Base-by-base conservation (phyloP, 768 basidiomycete genomes). In the Suillus hirtellus region DNA sequence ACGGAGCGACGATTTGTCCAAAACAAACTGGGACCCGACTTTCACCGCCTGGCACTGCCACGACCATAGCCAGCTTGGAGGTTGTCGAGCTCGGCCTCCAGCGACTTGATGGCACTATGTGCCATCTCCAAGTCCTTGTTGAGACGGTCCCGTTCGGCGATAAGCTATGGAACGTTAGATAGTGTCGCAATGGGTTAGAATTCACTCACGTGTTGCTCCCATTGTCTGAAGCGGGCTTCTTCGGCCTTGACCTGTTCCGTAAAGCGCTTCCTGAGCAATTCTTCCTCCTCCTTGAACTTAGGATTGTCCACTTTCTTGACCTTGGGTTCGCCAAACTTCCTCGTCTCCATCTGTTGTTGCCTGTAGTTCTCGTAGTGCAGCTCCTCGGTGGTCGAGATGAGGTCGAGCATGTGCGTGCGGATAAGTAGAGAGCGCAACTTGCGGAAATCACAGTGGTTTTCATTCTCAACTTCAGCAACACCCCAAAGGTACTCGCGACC, bases 391-490 rank as follows among this genome's bases (percentile, higher is more conserved):
- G 95, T 96, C 37, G 90, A 90, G 77, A 98, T 97, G 61, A 99
- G 85, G 77, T 99, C 97, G 63, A 99, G 82, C 97, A 99, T 99
- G 82, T 98, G 93, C 15, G 96, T 97, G 69, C 97, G 89, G 77
- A 99, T 96, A 53, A 99, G 84, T 47, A 99, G 83, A 12, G 95
- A 94, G 61, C 97, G 92, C 59, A 99, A 83, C 79, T 97, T 98
- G 80, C 92, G 92, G 88, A 99, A 99, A 79, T 99, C 97, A 75
- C 97, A 99, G 80, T 99, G 97, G 75, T 90, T 90, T 80, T 99
- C 97, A 75, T 99, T 99, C 79, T 99, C 97, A 65, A 99, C 96
- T 83, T 99, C 97, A 10, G 97, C 97, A n/a, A 99, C 95, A 83
- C 97, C 97, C 97, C 97, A 99, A 15, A 96, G 87, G 75, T 99